Evolutionary conservation across 2,329 filamentous ascomycete species (phyloP).

Genomic region (Pseudomassariella vexata): DNA sequence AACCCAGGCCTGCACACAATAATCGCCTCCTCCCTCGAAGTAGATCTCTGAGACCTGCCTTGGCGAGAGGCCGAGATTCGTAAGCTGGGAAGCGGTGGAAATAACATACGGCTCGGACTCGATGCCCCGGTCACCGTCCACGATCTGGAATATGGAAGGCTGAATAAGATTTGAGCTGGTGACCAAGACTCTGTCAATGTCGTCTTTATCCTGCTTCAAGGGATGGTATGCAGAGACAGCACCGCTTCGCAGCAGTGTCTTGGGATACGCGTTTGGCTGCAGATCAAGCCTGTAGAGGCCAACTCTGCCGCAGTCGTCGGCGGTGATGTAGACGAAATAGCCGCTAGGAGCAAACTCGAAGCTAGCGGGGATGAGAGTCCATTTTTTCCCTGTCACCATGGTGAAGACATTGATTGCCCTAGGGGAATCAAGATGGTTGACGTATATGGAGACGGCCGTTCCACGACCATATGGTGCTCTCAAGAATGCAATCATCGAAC

Average conservation of each 20-base stretch:
- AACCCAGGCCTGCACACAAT: constrained; percentile 32
- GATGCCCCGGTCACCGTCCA: constrained; percentile 16
- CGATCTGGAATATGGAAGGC: constrained; percentile 29
- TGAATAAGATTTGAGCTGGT: constrained; percentile 31
- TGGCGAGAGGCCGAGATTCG: constrained; percentile 25
- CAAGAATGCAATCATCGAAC: constrained; percentile 28
- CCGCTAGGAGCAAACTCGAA: constrained; percentile 30
- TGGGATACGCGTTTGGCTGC: constrained; percentile 18
- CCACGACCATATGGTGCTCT: constrained; percentile 16
- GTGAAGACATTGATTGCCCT: constrained; percentile 22
- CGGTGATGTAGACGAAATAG: constrained; percentile 26
- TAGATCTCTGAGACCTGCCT: constrained; percentile 35
- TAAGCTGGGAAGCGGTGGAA: constrained; percentile 22
- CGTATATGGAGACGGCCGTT: constrained; percentile 22
- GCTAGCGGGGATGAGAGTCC: constrained; percentile 20
- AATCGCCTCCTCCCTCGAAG: constrained; percentile 30
- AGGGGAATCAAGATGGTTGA: constrained; percentile 22
- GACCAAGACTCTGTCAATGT: constrained; percentile 26
- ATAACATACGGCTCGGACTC: constrained; percentile 17
- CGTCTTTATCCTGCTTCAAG: constrained; percentile 16
- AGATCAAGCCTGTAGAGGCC: constrained; percentile 28
- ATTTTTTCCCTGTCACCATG: constrained; percentile 18
- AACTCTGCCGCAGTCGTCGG: constrained; percentile 25
- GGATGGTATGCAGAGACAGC: constrained; percentile 22
- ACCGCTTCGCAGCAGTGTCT: constrained; percentile 18